These are phyloP conservation scores for Typha latifolia DNA, from an alignment of 176 grass and related monocot species.

Conservation along the genomic window DNA sequence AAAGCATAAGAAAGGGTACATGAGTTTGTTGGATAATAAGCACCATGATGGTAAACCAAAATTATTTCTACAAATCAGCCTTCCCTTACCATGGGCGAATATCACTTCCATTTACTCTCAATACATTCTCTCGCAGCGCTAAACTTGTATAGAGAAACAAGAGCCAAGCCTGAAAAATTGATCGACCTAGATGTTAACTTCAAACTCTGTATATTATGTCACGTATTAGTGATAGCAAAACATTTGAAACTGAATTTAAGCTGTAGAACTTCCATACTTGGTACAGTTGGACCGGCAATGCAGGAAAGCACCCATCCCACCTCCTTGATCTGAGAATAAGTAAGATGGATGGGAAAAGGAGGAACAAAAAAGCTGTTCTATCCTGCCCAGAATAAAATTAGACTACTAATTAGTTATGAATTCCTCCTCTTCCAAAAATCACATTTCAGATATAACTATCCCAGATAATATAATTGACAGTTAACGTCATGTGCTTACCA, in stretches of 20 bases:
- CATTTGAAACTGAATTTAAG: no score
- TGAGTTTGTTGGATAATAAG: background rate
- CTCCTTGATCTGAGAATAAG: conserved; percentile 69
- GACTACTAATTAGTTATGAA: no score
- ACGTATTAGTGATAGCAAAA: no score
- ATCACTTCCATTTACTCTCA: conserved; percentile 80
- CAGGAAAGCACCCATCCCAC: conserved; percentile 88
- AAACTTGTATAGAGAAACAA: conserved; percentile 72
- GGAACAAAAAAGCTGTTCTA: conserved; percentile 90
- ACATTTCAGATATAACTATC: no score
- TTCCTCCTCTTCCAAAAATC: no score
- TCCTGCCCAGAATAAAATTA: conserved; percentile 48
- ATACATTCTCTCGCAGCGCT: conserved; percentile 80
- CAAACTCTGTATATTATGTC: no score
- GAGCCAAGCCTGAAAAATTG: conserved; percentile 61
- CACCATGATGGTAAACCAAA: background rate
- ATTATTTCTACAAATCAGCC: background rate
- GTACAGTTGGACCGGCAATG: conserved; percentile 89
- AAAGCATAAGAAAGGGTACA: background rate
- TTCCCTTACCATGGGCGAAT: conserved; percentile 70
- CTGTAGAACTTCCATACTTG: conserved; percentile 44
- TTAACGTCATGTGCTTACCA: no score
- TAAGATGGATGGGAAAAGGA: conserved; percentile 70
- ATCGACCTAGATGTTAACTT: conserved; percentile 1
- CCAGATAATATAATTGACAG: no score